phyloP scores from a whole-genome alignment of 352 stramenopile species.

The Pythium volutum region DNA sequence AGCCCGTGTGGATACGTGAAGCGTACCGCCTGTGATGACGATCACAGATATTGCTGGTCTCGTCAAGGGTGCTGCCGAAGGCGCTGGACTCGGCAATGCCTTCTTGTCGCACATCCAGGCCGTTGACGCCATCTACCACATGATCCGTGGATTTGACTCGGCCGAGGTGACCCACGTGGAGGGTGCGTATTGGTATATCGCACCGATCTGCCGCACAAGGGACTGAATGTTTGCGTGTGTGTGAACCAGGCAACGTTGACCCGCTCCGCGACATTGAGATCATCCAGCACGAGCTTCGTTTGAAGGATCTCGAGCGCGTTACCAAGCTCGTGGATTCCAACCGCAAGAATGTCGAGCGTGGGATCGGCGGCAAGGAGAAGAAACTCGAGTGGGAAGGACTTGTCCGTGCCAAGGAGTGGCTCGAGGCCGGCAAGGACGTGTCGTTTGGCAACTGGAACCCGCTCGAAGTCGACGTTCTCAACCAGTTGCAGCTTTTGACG shows the following conservation, averaged over 20 bases:
- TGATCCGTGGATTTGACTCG: conserved; percentile 97
- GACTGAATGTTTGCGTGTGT: not conserved
- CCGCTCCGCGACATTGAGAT: conserved; percentile 98
- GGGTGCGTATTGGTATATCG: conserved; percentile 28
- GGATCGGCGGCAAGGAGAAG: conserved; percentile 93
- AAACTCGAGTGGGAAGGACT: conserved; percentile 93
- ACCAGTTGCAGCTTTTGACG: conserved; percentile 91
- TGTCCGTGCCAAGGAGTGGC: conserved; percentile 75
- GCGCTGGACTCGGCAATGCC: conserved; percentile 97
- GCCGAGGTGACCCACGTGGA: conserved; percentile 99
- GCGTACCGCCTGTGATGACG: conserved; percentile 95
- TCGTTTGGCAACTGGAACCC: conserved; percentile 89
- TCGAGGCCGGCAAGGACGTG: conserved; percentile 89
- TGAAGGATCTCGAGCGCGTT: conserved; percentile 96
- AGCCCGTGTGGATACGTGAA: conserved; percentile 16
- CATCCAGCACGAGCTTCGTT: conserved; percentile 97
- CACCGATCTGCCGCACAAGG: not conserved
- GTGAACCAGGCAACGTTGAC: conserved; percentile 90
- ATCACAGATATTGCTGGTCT: conserved; percentile 99
- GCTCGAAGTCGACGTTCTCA: conserved; percentile 89
- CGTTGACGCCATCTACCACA: conserved; percentile 98
- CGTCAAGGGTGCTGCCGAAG: conserved; percentile 96
- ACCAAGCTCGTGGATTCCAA: conserved; percentile 69
- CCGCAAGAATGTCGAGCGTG: conserved; percentile 88
- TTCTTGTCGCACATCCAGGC: conserved; percentile 99